These are phyloP conservation scores for Arthrobotrys entomopaga DNA, from an alignment of 2,329 filamentous ascomycete genomes.

Conservation along the genomic window DNA sequence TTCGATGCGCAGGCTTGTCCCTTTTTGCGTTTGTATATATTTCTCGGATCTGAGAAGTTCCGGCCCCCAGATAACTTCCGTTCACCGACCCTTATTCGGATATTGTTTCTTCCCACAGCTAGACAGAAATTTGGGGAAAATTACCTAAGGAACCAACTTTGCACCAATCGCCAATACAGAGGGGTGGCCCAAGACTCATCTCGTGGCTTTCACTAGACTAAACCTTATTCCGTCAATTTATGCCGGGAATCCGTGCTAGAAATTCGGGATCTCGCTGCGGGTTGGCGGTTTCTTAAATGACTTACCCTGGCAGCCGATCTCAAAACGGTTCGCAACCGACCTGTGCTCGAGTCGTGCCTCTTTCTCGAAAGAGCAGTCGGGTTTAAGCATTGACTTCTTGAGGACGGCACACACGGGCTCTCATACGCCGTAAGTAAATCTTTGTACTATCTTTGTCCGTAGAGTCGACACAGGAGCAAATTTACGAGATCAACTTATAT, in stretches of 20 bases:
- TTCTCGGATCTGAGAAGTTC: conserved; percentile 40
- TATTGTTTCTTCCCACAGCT: conserved; percentile 17
- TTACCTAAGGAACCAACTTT: neutral
- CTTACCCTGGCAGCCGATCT: no score
- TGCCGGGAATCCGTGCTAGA: conserved; percentile 27
- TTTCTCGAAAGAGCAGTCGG: no score
- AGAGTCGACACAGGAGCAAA: no score
- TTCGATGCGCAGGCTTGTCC: neutral
- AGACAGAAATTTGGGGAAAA: neutral
- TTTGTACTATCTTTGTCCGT: no score
- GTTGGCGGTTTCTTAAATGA: neutral
- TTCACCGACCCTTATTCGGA: conserved; percentile 44
- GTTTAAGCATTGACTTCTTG: no score
- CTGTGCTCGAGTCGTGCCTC: no score
- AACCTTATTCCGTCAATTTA: conserved; percentile 13
- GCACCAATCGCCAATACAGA: neutral
- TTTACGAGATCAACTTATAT: no score
- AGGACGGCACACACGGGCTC: no score
- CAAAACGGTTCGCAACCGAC: no score
- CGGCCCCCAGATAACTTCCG: conserved; percentile 47
- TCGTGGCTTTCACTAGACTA: neutral
- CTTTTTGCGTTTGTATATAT: neutral
- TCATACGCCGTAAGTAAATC: no score
- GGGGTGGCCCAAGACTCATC: neutral
- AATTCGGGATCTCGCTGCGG: neutral